Conservation (phyloP, 352 stramenopile genomes). For the Globisporangium emineosum region DNA sequence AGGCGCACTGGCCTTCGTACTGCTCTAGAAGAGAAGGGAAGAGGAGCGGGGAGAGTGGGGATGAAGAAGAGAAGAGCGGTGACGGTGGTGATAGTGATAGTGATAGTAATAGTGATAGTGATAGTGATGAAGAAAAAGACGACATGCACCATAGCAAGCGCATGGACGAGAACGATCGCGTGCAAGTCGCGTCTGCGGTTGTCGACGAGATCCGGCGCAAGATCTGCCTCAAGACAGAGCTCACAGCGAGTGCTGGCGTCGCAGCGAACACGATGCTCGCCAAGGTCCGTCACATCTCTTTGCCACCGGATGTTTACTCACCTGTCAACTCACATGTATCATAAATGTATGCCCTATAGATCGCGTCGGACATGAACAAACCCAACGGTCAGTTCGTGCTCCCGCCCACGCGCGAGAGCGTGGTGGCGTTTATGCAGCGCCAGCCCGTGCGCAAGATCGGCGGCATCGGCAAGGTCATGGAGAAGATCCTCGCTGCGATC, state of each 20-base stretch:
- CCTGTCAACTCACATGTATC: too few species aligned
- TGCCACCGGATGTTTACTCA: not conserved
- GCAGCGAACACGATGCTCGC: conserved; percentile 91
- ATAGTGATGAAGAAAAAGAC: conserved; percentile 12
- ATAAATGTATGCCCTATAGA: conserved; percentile 49
- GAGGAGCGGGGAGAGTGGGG: not conserved
- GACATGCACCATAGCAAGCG: too few species aligned
- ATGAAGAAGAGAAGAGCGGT: conserved; percentile 5
- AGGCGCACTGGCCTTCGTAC: conserved; percentile 53
- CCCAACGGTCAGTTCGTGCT: conserved; percentile 95
- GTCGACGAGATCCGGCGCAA: conserved; percentile 81
- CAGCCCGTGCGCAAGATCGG: conserved; percentile 91
- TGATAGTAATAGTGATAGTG: too few species aligned
- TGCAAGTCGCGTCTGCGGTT: conserved; percentile 48
- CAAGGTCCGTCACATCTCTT: conserved; percentile 63
- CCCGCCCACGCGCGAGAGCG: conserved; percentile 56
- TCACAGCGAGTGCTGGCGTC: conserved; percentile 94
- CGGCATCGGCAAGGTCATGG: conserved; percentile 95
- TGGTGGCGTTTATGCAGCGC: conserved; percentile 88
- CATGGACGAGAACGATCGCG: conserved; percentile 19
- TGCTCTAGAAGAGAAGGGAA: conserved; percentile 10
- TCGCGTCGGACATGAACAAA: conserved; percentile 96
- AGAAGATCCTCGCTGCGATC: conserved; percentile 89
- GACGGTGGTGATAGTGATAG: conserved; percentile 14
- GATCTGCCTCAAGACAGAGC: conserved; percentile 83